Base-by-base conservation (phyloP, 768 basidiomycete genomes). In the Amanita subjunquillea region DNA sequence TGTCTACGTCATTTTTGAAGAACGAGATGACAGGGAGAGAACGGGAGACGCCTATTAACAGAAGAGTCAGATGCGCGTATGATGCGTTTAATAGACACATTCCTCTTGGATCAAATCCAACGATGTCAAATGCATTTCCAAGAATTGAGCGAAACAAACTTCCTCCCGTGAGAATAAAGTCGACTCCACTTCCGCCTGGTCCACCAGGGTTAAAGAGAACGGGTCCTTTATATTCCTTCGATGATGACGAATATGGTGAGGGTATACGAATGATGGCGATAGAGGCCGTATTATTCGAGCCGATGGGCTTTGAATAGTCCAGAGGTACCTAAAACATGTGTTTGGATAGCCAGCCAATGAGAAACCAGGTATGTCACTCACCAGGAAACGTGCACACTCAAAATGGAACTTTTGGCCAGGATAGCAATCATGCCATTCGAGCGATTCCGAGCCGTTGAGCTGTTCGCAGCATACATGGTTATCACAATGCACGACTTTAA, bases 231-330 rank as follows among this genome's bases (percentile, higher is more conserved):
- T 75, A 76, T 5, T 62, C 56, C 3, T 59, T 54, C 0, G 66
- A 65, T 13, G 42, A 53, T 1, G 48, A 39, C 1, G 63, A 56
- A 0, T 72, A 51, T 2, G 63, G 51, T 8, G 75, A 67, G 2
- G 71, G 71, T 30, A 68, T 63, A n/a, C 73, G 67, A 15, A 69
- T 66, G 7, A 77, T 53, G 0, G 75, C 77, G 25, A 77, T 72
- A 22, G 62, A 60, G 1, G 30, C 30, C 30, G 7, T 30, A 30
- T 30, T 30, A 30, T 30, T 30, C 30, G 9, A 30, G 6, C 30
- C 9, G 30, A 30, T 30, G 30, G 30, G 30, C 6, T 2, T 2
- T 30, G 30, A 68, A 50, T 79, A 71, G 54, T 77, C 68, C 27
- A 77, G 58, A 20, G 75, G 75, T 13, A 76, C 74, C 75, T 77